phyloP scores from a whole-genome alignment of 805 yeast species.

The Saturnispora quitensis region DNA sequence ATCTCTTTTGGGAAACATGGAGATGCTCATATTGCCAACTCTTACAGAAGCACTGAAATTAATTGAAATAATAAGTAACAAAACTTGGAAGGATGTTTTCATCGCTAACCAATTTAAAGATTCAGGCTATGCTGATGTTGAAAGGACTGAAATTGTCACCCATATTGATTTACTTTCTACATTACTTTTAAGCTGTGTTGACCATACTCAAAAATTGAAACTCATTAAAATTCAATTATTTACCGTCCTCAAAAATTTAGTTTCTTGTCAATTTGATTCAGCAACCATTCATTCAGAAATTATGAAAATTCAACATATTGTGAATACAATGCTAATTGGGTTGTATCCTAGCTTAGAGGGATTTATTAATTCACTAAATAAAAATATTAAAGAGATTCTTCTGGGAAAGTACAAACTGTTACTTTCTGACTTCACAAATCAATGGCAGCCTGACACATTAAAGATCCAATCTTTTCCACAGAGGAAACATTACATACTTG shows the following conservation, averaged over 20 bases:
- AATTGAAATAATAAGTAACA: neutral
- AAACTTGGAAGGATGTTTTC: constrained; percentile 2
- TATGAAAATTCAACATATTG: neutral
- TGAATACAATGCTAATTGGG: constrained; percentile 1
- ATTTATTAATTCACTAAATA: constrained; percentile 30
- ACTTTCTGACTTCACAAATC: constrained; percentile 2
- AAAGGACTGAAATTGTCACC: neutral
- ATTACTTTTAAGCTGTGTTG: neutral
- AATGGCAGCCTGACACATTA: constrained; percentile 19
- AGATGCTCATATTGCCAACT: constrained; percentile 1
- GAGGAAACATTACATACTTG: constrained; percentile 27
- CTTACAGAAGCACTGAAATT: neutral
- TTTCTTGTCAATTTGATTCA: neutral
- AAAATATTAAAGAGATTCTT: constrained; percentile 23
- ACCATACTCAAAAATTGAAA: constrained; percentile 2
- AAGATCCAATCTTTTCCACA: neutral
- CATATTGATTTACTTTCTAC: neutral
- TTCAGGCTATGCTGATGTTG: neutral
- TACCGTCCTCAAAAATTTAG: neutral
- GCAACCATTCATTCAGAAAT: neutral
- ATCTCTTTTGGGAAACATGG: constrained; percentile 3
- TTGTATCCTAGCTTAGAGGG: constrained; percentile 21
- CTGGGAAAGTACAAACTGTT: constrained; percentile 20
- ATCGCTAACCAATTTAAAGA: neutral
- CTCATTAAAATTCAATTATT: constrained; percentile 2